Conservation (phyloP, 441 rosid species). For the Erodium texanum region DNA sequence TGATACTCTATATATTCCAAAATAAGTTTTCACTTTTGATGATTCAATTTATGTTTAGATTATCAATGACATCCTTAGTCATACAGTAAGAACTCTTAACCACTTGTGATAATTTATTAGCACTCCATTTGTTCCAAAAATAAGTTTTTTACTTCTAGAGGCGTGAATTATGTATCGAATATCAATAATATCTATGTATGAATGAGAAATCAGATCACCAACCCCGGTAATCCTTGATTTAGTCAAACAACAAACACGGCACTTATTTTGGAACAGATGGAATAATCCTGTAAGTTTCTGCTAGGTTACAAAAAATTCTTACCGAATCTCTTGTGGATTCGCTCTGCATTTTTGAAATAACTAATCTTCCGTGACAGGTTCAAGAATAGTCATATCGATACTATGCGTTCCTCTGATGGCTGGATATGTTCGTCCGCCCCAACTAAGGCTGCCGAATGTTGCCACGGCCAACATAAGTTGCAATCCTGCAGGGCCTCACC, state of each 20-base stretch:
- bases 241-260: not conserved
- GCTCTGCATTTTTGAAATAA: too few relatives aligned
- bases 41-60: not conserved
- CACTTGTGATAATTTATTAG: too few relatives aligned
- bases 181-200: too few relatives aligned
- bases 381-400: slow-evolving; percentile 73
- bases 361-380: slow-evolving; percentile 39
- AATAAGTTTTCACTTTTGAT: not conserved
- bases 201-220: too few relatives aligned
- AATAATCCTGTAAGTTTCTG: not conserved
- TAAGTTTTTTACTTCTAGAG: too few relatives aligned
- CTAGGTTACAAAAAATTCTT: not conserved
- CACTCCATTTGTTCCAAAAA: too few relatives aligned
- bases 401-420: slow-evolving; percentile 78
- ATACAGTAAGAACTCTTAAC: too few relatives aligned
- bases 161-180: too few relatives aligned
- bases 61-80: too few relatives aligned
- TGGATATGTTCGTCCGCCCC: slow-evolving; percentile 90
- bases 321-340: slow-evolving; percentile 3
- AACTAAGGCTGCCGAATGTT: slow-evolving; percentile 57
- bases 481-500: slow-evolving; percentile 87
- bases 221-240: not conserved
- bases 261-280: not conserved
- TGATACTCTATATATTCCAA: not conserved
- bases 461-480: slow-evolving; percentile 66